Base-by-base conservation (phyloP, 129 eudicot genomes). In the Glebionis coronaria region DNA sequence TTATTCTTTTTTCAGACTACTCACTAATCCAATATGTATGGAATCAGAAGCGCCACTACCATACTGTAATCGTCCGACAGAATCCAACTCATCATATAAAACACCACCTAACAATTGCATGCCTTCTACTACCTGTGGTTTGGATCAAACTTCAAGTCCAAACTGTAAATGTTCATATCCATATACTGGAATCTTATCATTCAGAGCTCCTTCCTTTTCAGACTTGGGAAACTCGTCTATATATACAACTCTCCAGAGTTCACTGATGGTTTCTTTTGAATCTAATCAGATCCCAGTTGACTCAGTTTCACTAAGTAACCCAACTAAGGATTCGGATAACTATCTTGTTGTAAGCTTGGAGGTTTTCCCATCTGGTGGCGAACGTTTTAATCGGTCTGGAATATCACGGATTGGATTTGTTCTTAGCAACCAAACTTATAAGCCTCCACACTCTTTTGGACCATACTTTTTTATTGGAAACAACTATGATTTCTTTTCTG, bases 131-230 rank as follows among this genome's bases (percentile, higher is more conserved):
- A 11, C 79, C 18, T 92, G 98, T 67, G 69, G 54, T 38, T 67
- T 71, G 35, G 50, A 55, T 60, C 77, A 79, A 86, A 12, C 72
- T 69, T 62, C 79, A 40, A 86, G 91, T 74, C 90, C 95, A n/a
- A 82, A 71, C 1, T 92, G 98, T 79, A 60, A 50, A 71, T 89
- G 96, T 64, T 81, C 83, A 45, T 73, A 83, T 80, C 97, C 97
- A 47, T 92, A 88, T 68, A 70, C 82, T 1, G 98, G 98, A 56
- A 76, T 27, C 57, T 65, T 92, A 35, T 11, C 56, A 21, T 92
- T 92, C 74, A 76, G 91, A 54, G 83, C 96, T 70, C 96, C 88
- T 71, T 75, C 94, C 44, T 88, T 92, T 69, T 86, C 96, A 49
- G 75, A 80, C 82, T 74, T 81, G 29, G 83, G 79, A 56, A 88